Percentiles rank a stretch among this genome's conserved stretches.
Evolutionary conservation across 352 stramenopile species (phyloP).

Genomic region (Globisporangium heterothallicum): DNA sequence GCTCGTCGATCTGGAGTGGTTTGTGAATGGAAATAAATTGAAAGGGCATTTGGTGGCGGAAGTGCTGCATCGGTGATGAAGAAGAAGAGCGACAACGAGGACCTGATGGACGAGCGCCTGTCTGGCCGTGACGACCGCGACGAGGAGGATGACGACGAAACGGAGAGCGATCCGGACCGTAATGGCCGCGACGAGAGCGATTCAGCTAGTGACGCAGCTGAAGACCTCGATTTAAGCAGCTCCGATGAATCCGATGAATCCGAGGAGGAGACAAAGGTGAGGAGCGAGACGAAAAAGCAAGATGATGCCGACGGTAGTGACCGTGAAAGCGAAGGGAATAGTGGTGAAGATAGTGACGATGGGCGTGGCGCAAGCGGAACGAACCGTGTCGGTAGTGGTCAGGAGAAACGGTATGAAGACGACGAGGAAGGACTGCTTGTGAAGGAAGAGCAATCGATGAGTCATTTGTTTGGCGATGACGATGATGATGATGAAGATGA

Average conservation of each 20-base stretch:
- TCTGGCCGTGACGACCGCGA: neutral
- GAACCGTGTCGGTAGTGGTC: neutral
- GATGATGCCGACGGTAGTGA: slow-evolving; percentile 8
- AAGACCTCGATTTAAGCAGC: slow-evolving; percentile 7
- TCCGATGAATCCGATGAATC: slow-evolving; percentile 2
- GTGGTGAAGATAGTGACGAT: too few relatives aligned
- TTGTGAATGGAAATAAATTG: neutral
- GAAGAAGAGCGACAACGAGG: neutral
- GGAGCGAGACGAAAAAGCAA: slow-evolving; percentile 5
- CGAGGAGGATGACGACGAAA: slow-evolving; percentile 15
- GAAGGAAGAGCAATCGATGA: slow-evolving; percentile 3
- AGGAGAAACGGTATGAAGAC: too few relatives aligned
- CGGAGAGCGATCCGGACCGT: slow-evolving; percentile 20
- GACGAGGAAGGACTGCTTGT: slow-evolving; percentile 9
- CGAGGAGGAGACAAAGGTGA: neutral
- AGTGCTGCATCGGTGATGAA: too few relatives aligned
- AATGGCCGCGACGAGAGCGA: slow-evolving; percentile 9
- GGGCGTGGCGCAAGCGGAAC: neutral
- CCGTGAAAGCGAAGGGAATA: slow-evolving; percentile 10
- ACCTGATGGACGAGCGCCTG: neutral
- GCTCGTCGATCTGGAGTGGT: neutral
- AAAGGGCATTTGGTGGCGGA: too few relatives aligned
- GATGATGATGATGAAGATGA: slow-evolving; percentile 11
- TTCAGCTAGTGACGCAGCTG: slow-evolving; percentile 11
- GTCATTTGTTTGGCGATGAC: neutral